phyloP scores from a whole-genome alignment of 148 eudicot genomes.

The Rheum nobile region DNA sequence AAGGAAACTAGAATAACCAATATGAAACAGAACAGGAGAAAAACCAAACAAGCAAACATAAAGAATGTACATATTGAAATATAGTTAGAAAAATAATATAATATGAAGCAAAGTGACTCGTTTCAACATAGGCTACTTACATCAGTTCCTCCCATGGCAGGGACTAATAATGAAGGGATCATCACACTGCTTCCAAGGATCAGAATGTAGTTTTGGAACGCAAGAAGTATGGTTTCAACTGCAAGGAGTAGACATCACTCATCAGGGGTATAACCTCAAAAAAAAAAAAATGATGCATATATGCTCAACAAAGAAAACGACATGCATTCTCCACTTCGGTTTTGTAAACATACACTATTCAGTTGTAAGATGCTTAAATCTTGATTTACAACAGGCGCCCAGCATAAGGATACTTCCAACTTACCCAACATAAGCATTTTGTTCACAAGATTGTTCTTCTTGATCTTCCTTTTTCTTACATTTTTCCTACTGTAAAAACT shows the following conservation, averaged over 20 bases:
- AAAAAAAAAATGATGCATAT: background rate
- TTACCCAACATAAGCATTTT: background rate
- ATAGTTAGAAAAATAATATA: background rate
- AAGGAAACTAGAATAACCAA: background rate
- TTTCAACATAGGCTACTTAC: slow-evolving; percentile 37
- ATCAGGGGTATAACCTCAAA: background rate
- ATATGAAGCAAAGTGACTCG: no score
- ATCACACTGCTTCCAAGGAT: slow-evolving; percentile 93
- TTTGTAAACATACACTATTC: background rate
- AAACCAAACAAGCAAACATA: background rate
- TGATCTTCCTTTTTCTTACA: no score
- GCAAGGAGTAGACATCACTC: slow-evolving; percentile 27
- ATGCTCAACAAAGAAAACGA: background rate
- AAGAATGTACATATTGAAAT: background rate
- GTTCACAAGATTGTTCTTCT: background rate
- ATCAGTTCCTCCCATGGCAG: slow-evolving; percentile 87
- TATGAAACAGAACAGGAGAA: background rate
- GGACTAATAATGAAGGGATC: slow-evolving; percentile 83
- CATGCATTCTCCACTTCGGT: background rate
- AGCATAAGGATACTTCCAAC: background rate
- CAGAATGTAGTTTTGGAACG: slow-evolving; percentile 91
- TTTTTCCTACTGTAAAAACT: no score
- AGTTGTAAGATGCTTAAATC: background rate
- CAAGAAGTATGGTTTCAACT: slow-evolving; percentile 93
- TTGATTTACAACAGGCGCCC: background rate